These are phyloP conservation scores for Boletus sp. DNA, from an alignment of 768 basidiomycete genomes.

Conservation along the genomic window DNA sequence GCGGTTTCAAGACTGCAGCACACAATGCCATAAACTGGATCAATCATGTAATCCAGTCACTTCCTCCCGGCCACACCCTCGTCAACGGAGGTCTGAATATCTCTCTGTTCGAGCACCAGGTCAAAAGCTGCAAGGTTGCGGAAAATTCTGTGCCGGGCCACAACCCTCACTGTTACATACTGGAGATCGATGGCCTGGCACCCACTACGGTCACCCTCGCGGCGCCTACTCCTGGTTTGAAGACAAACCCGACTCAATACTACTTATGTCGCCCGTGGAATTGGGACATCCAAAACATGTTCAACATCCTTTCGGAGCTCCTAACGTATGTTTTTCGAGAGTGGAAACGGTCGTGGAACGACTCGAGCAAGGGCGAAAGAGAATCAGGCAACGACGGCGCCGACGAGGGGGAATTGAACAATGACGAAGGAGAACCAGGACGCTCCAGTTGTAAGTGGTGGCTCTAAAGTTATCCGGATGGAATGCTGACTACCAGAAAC, in stretches of 20 bases:
- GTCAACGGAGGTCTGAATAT: slow-evolving; percentile 25
- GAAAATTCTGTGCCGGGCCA: background rate
- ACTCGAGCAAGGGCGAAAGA: too few species aligned
- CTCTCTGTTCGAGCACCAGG: slow-evolving; percentile 21
- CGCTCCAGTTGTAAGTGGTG: slow-evolving; percentile 1
- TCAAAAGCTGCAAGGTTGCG: slow-evolving; percentile 9
- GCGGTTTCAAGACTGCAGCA: slow-evolving; percentile 4
- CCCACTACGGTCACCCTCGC: slow-evolving; percentile 5
- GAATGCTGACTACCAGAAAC: slow-evolving; percentile 2
- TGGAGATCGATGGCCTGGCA: slow-evolving; percentile 12
- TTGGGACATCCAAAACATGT: slow-evolving; percentile 10
- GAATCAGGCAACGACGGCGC: too few species aligned
- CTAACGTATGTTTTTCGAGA: slow-evolving; percentile 14
- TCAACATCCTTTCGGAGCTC: slow-evolving; percentile 18
- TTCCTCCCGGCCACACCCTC: slow-evolving; percentile 19
- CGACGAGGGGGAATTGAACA: background rate
- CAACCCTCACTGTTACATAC: slow-evolving; percentile 4
- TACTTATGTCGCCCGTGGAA: slow-evolving; percentile 25
- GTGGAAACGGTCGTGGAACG: too few species aligned
- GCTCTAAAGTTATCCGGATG: background rate
- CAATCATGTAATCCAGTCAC: slow-evolving; percentile 1
- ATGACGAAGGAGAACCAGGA: background rate
- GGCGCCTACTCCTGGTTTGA: background rate
- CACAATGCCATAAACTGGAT: background rate
- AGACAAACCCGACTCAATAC: slow-evolving; percentile 6